These are phyloP conservation scores for Pichia insulana DNA, from an alignment of 805 yeast genomes.

Conservation along the genomic window DNA sequence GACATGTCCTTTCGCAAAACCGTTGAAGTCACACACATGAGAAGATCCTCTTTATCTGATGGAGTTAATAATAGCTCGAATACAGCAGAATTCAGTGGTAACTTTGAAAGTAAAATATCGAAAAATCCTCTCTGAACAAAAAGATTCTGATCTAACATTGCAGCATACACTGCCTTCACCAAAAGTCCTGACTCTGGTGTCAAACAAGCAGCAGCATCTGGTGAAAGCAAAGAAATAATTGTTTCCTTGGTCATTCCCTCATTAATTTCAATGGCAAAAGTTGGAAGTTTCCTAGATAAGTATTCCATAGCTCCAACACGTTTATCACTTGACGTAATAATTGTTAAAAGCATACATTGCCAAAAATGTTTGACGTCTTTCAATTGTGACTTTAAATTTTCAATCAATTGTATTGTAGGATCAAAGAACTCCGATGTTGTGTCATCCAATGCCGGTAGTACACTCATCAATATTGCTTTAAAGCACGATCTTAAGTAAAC, in stretches of 20 bases:
- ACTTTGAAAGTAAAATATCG: slow-evolving; percentile 61
- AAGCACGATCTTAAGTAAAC: slow-evolving; percentile 43
- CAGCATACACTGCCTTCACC: slow-evolving; percentile 62
- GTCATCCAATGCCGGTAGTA: slow-evolving; percentile 87
- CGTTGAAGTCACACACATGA: slow-evolving; percentile 57
- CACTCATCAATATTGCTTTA: slow-evolving; percentile 62
- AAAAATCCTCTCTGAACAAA: slow-evolving; percentile 83
- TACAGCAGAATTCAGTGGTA: slow-evolving; percentile 57
- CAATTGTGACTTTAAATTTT: slow-evolving; percentile 45
- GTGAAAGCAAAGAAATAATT: slow-evolving; percentile 20
- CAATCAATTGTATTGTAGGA: slow-evolving; percentile 52
- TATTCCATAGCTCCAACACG: slow-evolving; percentile 79
- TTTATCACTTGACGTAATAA: slow-evolving; percentile 72
- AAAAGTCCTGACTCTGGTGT: slow-evolving; percentile 75
- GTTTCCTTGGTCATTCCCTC: slow-evolving; percentile 15
- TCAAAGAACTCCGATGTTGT: slow-evolving; percentile 78
- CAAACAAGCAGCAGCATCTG: slow-evolving; percentile 49
- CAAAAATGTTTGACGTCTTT: slow-evolving; percentile 72
- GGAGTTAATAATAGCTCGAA: slow-evolving; percentile 38
- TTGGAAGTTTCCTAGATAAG: slow-evolving; percentile 60
- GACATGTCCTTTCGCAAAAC: slow-evolving; percentile 88
- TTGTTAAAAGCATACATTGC: slow-evolving; percentile 68
- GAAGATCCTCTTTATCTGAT: slow-evolving; percentile 48
- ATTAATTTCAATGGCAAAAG: slow-evolving; percentile 25
- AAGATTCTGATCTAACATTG: slow-evolving; percentile 57